These are phyloP conservation scores for Cutaneotrichosporon sp. DNA, from an alignment of 1,284 basidiomycete genomes.

Conservation along the genomic window DNA sequence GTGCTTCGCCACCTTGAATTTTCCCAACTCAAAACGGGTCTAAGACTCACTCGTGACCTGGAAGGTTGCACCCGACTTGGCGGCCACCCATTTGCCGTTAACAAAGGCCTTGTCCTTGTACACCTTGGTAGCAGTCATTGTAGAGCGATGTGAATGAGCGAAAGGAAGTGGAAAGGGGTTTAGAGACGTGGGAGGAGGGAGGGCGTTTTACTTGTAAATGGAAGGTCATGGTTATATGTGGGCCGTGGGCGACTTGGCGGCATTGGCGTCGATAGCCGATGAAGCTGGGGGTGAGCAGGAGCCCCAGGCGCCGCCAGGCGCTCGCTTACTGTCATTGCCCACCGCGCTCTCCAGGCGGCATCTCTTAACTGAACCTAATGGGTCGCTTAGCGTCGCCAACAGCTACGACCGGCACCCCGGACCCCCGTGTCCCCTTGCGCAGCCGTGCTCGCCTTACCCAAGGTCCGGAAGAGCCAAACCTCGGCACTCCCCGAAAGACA, in stretches of 20 bases:
- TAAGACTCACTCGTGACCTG: slow-evolving; percentile 61
- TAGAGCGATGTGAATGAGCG: not conserved
- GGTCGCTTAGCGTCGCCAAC: no score
- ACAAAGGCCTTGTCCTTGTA: slow-evolving; percentile 57
- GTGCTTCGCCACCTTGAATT: no score
- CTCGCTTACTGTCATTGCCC: not conserved
- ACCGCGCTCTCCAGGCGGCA: no score
- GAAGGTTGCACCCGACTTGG: slow-evolving; percentile 62
- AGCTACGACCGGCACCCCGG: no score
- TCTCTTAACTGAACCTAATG: no score
- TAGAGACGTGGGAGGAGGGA: not conserved
- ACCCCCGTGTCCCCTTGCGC: no score
- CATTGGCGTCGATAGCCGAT: slow-evolving; percentile 10
- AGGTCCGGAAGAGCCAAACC: no score
- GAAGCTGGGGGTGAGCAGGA: not conserved
- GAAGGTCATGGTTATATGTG: not conserved
- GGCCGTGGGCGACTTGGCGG: not conserved
- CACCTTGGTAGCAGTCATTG: slow-evolving; percentile 13
- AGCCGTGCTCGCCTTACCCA: no score
- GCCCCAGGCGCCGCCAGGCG: slow-evolving; percentile 1
- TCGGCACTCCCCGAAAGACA: no score
- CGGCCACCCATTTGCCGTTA: slow-evolving; percentile 73
- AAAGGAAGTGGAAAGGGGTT: not conserved
- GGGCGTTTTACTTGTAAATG: not conserved
- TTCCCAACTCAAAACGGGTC: no score